phyloP scores from a whole-genome alignment of 768 basidiomycete species.

The Symmetrospora coprosmae region DNA sequence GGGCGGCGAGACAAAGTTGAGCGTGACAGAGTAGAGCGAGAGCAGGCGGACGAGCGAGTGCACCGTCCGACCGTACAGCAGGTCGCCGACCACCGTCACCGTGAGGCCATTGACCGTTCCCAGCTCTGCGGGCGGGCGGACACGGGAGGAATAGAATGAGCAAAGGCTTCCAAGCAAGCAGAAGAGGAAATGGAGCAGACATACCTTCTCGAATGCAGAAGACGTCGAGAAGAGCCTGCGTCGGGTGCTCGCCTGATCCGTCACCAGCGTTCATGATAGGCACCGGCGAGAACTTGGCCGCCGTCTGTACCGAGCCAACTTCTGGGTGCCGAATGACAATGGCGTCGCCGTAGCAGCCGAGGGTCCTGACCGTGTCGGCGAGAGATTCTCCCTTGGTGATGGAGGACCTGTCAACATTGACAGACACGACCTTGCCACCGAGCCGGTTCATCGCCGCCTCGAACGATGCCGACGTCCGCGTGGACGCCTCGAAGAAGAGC shows the following conservation, averaged over 20 bases:
- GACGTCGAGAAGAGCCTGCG: conserved; percentile 48
- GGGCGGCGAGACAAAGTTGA: conserved; percentile 87
- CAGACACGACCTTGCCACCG: conserved; percentile 83
- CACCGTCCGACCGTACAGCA: conserved; percentile 95
- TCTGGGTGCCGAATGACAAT: conserved; percentile 89
- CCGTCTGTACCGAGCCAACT: conserved; percentile 79
- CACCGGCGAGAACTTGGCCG: conserved; percentile 90
- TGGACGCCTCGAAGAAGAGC: conserved; percentile 92
- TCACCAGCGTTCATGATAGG: conserved; percentile 96
- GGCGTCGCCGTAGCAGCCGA: conserved; percentile 88
- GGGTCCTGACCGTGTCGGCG: conserved; percentile 80
- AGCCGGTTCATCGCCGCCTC: conserved; percentile 98
- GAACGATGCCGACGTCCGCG: conserved; percentile 86
- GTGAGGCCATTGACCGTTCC: conserved; percentile 94
- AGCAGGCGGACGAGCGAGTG: conserved; percentile 87
- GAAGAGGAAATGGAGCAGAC: conserved; percentile 18
- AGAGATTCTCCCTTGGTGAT: conserved; percentile 86
- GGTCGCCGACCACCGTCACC: conserved; percentile 66
- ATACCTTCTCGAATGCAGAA: not conserved
- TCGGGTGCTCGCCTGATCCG: conserved; percentile 92
- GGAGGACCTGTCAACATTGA: conserved; percentile 66
- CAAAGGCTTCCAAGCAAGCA: conserved; percentile 48
- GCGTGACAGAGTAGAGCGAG: conserved; percentile 75
- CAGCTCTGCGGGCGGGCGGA: conserved; percentile 62
- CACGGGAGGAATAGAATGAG: conserved; percentile 40